These are phyloP conservation scores for Cyberlindnera galapagoensis DNA, from an alignment of 805 yeast genomes.

Conservation along the genomic window DNA sequence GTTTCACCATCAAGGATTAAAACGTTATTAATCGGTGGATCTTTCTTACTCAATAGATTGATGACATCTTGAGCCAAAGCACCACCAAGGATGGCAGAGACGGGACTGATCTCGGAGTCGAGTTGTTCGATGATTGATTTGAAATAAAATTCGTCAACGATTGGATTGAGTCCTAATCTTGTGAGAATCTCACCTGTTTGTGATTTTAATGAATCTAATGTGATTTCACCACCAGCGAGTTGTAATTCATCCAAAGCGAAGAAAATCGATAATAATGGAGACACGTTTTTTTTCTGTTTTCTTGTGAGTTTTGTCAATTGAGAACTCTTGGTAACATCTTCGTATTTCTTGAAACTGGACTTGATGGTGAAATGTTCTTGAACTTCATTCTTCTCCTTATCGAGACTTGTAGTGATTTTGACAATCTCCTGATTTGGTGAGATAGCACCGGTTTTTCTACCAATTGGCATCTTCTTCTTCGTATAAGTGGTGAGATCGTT, in stretches of 20 bases:
- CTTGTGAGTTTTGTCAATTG: conserved; percentile 24
- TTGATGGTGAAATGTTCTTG: conserved; percentile 32
- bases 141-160: conserved; percentile 37
- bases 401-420: conserved; percentile 26
- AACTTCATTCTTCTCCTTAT: conserved; percentile 29
- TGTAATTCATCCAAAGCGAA: conserved; percentile 48
- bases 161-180: conserved; percentile 33
- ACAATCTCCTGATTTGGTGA: conserved; percentile 37
- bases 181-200: conserved; percentile 28
- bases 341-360: conserved; percentile 32
- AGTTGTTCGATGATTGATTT: conserved; percentile 40
- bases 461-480: conserved; percentile 39
- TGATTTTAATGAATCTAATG: conserved; percentile 23
- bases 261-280: conserved; percentile 53
- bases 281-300: conserved; percentile 39
- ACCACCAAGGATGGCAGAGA: conserved; percentile 86
- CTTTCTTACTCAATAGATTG: conserved; percentile 68
- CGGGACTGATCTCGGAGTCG: conserved; percentile 68
- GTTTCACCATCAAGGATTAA: conserved; percentile 67
- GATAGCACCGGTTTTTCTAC: conserved; percentile 47
- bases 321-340: conserved; percentile 25
- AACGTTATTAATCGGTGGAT: conserved; percentile 77
- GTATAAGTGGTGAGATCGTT: conserved; percentile 50
- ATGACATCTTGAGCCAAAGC: conserved; percentile 85
- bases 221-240: conserved; percentile 21